A percentile compares a stretch with the other conserved stretches of the same genome.
Conservation (phyloP, 1,284 basidiomycete genomes). For the Sphagnurus paluster region DNA sequence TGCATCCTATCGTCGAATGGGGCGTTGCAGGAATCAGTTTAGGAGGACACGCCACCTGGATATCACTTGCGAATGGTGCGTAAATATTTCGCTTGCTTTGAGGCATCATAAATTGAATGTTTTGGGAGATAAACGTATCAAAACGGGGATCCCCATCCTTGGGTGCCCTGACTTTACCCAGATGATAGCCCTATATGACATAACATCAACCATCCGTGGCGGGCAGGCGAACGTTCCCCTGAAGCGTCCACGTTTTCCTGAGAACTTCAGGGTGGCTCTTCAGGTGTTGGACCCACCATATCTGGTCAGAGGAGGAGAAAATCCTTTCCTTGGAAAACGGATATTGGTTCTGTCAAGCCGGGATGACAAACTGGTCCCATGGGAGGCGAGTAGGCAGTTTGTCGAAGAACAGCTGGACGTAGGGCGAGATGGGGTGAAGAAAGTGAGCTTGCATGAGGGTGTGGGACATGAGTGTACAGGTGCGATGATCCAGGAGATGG, state of each 20-base stretch:
- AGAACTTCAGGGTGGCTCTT: slow-evolving; percentile 50
- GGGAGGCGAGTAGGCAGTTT: slow-evolving; percentile 53
- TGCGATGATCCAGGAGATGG: slow-evolving; percentile 50
- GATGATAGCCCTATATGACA: slow-evolving; percentile 59
- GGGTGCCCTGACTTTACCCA: slow-evolving; percentile 78
- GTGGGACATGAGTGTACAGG: slow-evolving; percentile 55
- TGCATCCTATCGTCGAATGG: slow-evolving; percentile 61
- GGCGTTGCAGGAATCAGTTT: slow-evolving; percentile 72
- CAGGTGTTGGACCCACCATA: slow-evolving; percentile 45
- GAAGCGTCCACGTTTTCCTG: slow-evolving; percentile 59
- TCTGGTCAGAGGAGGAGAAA: slow-evolving; percentile 33
- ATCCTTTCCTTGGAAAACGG: slow-evolving; percentile 69
- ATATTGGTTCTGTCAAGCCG: slow-evolving; percentile 71
- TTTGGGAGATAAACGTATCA: slow-evolving; percentile 66
- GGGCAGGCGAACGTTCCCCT: slow-evolving; percentile 41
- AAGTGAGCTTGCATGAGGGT: slow-evolving; percentile 45
- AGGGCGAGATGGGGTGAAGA: slow-evolving; percentile 46
- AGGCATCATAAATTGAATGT: slow-evolving; percentile 5
- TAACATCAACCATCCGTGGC: too few relatives aligned
- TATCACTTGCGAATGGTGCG: slow-evolving; percentile 62
- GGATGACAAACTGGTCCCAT: slow-evolving; percentile 61
- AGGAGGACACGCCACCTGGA: slow-evolving; percentile 81
- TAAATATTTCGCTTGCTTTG: slow-evolving; percentile 1
- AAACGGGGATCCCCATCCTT: slow-evolving; percentile 73
- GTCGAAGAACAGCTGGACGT: slow-evolving; percentile 51